Evolutionary conservation across 768 basidiomycete genomes (phyloP).

Genomic region (Suillus subalutaceus): DNA sequence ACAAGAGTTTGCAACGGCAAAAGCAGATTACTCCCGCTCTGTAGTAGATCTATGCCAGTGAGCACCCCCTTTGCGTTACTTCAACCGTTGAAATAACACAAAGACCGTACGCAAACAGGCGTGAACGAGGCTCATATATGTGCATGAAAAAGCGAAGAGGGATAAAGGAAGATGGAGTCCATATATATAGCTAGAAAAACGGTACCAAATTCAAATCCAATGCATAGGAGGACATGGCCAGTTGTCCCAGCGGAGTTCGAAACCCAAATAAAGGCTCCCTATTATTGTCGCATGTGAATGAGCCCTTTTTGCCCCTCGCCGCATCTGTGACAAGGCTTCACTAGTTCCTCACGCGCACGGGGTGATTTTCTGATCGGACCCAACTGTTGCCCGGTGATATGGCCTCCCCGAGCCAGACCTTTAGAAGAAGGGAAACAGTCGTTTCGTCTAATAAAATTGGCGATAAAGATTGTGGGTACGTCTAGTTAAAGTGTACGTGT

Average conservation of each 20-base stretch:
- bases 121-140: background rate
- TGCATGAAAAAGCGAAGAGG: background rate
- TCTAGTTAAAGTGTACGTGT: background rate
- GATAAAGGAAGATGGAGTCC: background rate
- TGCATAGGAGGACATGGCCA: too few relatives aligned
- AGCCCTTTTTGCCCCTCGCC: conserved; percentile 1
- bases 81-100: background rate
- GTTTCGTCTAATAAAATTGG: background rate
- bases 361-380: background rate
- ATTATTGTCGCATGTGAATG: background rate
- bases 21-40: background rate
- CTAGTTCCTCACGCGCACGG: background rate
- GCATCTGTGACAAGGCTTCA: background rate
- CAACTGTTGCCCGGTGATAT: background rate
- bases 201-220: too few relatives aligned
- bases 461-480: background rate
- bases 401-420: background rate
- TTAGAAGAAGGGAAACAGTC: background rate
- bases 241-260: background rate
- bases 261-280: background rate
- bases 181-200: background rate
- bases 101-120: background rate
- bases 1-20: too few relatives aligned
- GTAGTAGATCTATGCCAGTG: background rate
- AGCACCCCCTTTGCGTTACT: background rate